These are phyloP conservation scores for Hypoxylon crocopeplum DNA, from an alignment of 495 filamentous ascomycete genomes.

Conservation along the genomic window DNA sequence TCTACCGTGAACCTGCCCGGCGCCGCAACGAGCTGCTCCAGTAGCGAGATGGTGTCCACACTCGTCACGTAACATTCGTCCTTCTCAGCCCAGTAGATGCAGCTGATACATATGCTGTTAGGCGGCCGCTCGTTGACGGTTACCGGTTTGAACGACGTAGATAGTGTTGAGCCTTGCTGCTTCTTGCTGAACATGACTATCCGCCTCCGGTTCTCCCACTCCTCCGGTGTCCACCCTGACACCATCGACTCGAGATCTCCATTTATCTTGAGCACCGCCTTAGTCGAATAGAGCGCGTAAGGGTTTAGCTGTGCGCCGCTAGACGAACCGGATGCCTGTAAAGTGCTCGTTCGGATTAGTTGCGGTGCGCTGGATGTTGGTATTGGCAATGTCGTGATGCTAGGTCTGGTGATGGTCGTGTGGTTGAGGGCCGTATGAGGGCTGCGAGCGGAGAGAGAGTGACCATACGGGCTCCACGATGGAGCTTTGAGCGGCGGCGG, in stretches of 20 bases:
- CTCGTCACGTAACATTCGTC: slow-evolving; percentile 90
- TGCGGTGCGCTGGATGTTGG: slow-evolving; percentile 53
- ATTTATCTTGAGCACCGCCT: slow-evolving; percentile 82
- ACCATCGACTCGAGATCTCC: slow-evolving; percentile 85
- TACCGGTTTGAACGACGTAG: slow-evolving; percentile 74
- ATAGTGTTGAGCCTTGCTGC: slow-evolving; percentile 77
- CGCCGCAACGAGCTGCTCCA: slow-evolving; percentile 82
- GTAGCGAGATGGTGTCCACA: slow-evolving; percentile 91
- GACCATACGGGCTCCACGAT: slow-evolving; percentile 56
- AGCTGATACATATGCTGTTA: slow-evolving; percentile 85
- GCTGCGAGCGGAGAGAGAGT: slow-evolving; percentile 51
- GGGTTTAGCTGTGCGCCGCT: slow-evolving; percentile 69
- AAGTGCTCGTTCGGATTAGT: slow-evolving; percentile 83
- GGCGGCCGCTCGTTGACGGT: slow-evolving; percentile 71
- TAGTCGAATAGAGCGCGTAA: slow-evolving; percentile 83
- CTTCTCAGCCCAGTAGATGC: slow-evolving; percentile 92
- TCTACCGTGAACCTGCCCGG: slow-evolving; percentile 84
- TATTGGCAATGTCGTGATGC: slow-evolving; percentile 45
- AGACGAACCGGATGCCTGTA: slow-evolving; percentile 62
- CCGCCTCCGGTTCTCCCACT: slow-evolving; percentile 75
- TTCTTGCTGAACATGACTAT: slow-evolving; percentile 85
- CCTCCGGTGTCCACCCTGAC: slow-evolving; percentile 78
- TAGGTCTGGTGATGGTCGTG: slow-evolving; percentile 46
- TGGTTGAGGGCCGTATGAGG: slow-evolving; percentile 42
- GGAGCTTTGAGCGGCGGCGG: slow-evolving; percentile 56